Conservation (phyloP, 345 rosid genomes). For the Zanthoxylum bungeanum region DNA sequence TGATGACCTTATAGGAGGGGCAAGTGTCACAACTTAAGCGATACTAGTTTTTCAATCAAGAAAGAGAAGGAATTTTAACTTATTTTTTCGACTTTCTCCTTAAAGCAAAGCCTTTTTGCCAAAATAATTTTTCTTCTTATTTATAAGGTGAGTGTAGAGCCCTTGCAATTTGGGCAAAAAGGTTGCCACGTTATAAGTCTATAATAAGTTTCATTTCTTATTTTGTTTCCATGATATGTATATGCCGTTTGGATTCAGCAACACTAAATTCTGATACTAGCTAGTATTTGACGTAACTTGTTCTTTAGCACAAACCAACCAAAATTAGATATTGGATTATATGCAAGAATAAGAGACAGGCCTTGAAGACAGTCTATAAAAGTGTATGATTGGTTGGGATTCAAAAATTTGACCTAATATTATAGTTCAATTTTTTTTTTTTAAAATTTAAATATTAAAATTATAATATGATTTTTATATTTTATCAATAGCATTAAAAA, state of each 20-base stretch:
- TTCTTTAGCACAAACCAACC: neutral
- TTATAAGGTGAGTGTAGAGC: neutral
- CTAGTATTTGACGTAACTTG: neutral
- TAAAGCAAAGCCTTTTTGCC: neutral
- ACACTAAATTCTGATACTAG: neutral
- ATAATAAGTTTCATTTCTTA: neutral
- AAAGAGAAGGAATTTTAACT: neutral
- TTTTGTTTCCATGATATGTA: no score
- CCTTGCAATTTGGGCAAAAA: constrained; percentile 10
- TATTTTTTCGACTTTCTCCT: neutral
- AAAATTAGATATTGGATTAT: neutral
- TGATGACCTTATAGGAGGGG: neutral
- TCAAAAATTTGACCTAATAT: no score
- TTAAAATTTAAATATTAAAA: no score
- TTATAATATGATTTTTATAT: no score
- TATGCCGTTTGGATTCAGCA: constrained; percentile 11
- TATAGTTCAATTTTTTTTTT: no score
- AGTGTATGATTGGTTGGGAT: no score
- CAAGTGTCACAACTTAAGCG: neutral
- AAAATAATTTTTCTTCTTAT: neutral
- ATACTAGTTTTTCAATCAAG: neutral
- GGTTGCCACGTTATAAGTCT: neutral
- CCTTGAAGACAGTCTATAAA: no score
- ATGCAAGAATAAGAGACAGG: neutral
- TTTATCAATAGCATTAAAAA: no score